phyloP scores from a whole-genome alignment of 2,329 filamentous ascomycete genomes.

The Apiospora saccharicola region DNA sequence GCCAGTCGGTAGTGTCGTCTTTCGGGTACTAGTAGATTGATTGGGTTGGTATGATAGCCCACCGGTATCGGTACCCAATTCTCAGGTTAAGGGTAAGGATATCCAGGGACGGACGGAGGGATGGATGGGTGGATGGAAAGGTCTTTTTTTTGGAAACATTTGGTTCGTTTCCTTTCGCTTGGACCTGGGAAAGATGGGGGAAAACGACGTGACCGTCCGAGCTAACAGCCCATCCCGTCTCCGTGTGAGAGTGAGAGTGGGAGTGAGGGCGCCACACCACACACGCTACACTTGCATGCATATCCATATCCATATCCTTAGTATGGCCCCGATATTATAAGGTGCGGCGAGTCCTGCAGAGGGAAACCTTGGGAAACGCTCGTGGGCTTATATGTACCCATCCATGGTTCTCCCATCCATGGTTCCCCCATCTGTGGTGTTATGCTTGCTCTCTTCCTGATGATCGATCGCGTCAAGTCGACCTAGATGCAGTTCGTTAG shows the following conservation, averaged over 20 bases:
- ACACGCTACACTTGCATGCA: not conserved
- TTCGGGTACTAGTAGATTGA: constrained; percentile 1
- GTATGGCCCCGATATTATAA: not conserved
- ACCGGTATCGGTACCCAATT: not conserved
- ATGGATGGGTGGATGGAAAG: not conserved
- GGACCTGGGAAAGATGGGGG: not conserved
- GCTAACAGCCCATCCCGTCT: not conserved
- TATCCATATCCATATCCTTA: no score
- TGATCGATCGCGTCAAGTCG: not conserved
- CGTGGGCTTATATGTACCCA: not conserved
- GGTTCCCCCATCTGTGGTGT: not conserved
- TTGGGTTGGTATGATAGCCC: not conserved
- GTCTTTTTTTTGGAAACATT: not conserved
- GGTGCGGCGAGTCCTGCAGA: not conserved
- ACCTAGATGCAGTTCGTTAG: not conserved
- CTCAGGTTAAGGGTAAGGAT: not conserved
- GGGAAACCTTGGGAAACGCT: not conserved
- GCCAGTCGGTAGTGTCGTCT: not conserved
- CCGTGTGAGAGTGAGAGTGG: not conserved
- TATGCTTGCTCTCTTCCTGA: not conserved
- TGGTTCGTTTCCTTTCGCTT: not conserved
- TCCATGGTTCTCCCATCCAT: not conserved
- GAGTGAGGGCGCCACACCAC: not conserved
- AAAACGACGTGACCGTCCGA: not conserved
- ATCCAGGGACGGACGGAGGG: not conserved